phyloP scores from a whole-genome alignment of 306 rosid genomes.

The Corylus americana region DNA sequence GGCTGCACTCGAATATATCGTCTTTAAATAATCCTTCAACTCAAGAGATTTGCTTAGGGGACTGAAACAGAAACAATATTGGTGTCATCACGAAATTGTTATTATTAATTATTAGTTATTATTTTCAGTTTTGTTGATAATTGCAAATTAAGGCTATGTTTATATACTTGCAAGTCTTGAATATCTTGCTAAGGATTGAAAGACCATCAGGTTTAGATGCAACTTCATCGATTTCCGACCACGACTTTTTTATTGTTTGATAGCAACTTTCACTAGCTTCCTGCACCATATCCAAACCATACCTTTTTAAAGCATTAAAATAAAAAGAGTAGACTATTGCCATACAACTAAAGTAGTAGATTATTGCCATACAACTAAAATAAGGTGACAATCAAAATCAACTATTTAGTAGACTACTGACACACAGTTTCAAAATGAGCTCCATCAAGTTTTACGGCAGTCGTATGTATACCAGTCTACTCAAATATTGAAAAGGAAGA shows the following conservation, averaged over 20 bases:
- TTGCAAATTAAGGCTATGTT: neutral
- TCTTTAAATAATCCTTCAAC: constrained; percentile 31
- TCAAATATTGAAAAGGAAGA: neutral
- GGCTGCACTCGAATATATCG: constrained; percentile 35
- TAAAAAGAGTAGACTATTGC: too few species aligned
- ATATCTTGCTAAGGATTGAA: constrained; percentile 50
- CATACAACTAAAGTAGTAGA: too few species aligned
- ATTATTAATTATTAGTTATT: neutral
- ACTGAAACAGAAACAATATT: constrained; percentile 25
- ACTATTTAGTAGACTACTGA: too few species aligned
- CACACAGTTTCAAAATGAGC: neutral
- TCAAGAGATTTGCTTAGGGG: constrained; percentile 35
- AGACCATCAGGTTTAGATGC: constrained; percentile 52
- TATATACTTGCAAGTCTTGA: constrained; percentile 50
- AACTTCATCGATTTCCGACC: constrained; percentile 61
- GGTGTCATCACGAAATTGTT: too few species aligned
- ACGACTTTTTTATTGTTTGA: constrained; percentile 51
- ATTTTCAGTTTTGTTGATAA: neutral
- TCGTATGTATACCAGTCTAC: too few species aligned
- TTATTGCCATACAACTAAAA: too few species aligned
- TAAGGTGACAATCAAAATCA: too few species aligned
- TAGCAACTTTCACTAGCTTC: constrained; percentile 65
- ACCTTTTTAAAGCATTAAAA: neutral
- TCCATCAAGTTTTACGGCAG: too few species aligned
- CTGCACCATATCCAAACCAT: constrained; percentile 1